Percentiles rank a stretch among this genome's conserved stretches.
phyloP scores from a whole-genome alignment of 441 rosid genomes.

The Eruca vesicaria region DNA sequence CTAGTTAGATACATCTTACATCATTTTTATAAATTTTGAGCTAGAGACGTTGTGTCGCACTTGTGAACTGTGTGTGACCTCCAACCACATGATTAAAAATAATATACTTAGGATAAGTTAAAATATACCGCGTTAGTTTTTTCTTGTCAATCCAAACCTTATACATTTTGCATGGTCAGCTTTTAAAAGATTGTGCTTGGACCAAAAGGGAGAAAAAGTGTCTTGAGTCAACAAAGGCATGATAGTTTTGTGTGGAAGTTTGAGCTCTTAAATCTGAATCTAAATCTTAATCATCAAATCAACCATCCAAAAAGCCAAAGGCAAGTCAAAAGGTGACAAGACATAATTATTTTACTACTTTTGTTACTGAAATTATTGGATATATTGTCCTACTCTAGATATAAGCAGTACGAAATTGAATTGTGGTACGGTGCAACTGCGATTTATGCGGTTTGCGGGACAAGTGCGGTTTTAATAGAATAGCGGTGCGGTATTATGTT shows the following conservation, averaged over 20 bases:
- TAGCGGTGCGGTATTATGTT: no score
- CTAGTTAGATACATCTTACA: neutral
- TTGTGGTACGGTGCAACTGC: no score
- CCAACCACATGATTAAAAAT: neutral
- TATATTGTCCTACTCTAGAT: neutral
- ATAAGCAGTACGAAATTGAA: no score
- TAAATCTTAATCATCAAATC: conserved; percentile 9
- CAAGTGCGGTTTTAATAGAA: no score
- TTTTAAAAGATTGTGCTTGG: conserved; percentile 15
- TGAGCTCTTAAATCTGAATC: conserved; percentile 26
- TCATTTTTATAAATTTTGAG: neutral
- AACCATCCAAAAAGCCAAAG: conserved; percentile 5
- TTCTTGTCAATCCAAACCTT: conserved; percentile 6
- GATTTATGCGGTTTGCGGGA: no score
- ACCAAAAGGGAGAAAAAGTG: conserved; percentile 16
- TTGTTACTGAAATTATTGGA: neutral
- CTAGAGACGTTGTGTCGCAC: neutral
- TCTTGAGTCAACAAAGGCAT: conserved; percentile 28
- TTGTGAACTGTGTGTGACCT: neutral
- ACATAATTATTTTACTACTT: neutral
- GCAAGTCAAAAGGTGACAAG: conserved; percentile 2
- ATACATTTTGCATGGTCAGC: conserved; percentile 17
- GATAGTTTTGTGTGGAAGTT: conserved; percentile 26
- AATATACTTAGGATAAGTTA: neutral
- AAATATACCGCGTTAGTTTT: neutral